These are phyloP conservation scores for Penicillium soppii DNA, from an alignment of 495 filamentous ascomycete species.

Conservation along the genomic window DNA sequence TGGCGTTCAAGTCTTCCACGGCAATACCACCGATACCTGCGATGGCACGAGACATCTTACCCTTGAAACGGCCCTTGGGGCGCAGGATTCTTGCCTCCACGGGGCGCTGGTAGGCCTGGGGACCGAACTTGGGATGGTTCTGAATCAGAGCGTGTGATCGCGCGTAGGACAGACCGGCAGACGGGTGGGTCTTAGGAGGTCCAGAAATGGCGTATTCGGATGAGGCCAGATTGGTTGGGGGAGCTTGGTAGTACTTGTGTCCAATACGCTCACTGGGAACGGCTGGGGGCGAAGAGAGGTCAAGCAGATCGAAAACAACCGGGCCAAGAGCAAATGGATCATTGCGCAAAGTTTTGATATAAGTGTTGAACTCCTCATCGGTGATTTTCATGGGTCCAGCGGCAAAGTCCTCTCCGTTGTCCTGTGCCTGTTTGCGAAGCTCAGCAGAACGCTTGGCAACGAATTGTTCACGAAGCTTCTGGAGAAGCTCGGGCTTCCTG, in stretches of 20 bases:
- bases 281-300: constrained; percentile 43
- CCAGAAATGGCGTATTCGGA: constrained; percentile 55
- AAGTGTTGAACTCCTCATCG: constrained; percentile 58
- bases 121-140: constrained; percentile 84
- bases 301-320: constrained; percentile 48
- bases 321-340: constrained; percentile 48
- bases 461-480: constrained; percentile 53
- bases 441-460: constrained; percentile 41
- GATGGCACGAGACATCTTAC: constrained; percentile 33
- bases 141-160: constrained; percentile 65
- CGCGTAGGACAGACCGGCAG: constrained; percentile 83
- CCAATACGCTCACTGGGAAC: constrained; percentile 38
- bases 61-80: constrained; percentile 41
- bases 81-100: constrained; percentile 68
- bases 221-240: constrained; percentile 37
- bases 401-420: constrained; percentile 46
- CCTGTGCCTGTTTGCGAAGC: constrained; percentile 42
- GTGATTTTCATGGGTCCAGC: constrained; percentile 45
- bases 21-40: constrained; percentile 54
- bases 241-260: constrained; percentile 36
- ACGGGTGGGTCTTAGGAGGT: constrained; percentile 85
- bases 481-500: constrained; percentile 59
- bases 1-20: constrained; percentile 42
- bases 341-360: constrained; percentile 58
- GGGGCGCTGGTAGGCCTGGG: constrained; percentile 60